phyloP scores from a whole-genome alignment of 768 basidiomycete genomes.

The Chalciporus pseudorubinellus region DNA sequence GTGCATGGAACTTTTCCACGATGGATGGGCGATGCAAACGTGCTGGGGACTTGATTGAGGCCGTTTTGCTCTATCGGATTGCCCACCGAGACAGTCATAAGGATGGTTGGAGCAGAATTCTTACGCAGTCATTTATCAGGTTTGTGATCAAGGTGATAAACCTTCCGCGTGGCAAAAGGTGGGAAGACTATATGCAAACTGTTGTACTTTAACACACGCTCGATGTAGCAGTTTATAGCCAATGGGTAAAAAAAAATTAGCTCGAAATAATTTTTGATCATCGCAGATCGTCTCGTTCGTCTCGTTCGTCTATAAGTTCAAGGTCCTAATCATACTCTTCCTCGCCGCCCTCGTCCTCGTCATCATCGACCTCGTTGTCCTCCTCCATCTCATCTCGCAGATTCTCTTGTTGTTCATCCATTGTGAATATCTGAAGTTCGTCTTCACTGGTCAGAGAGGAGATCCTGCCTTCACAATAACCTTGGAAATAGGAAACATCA shows the following conservation, averaged over 20 bases:
- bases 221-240: too few relatives aligned
- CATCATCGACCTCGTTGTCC: constrained; percentile 6
- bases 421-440: constrained; percentile 22
- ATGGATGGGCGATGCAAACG: not conserved
- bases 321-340: constrained; percentile 4
- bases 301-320: not conserved
- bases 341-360: constrained; percentile 4
- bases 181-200: not conserved
- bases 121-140: not conserved
- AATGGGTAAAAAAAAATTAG: too few relatives aligned
- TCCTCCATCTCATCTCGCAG: constrained; percentile 5
- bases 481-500: constrained; percentile 20
- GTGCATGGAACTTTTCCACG: not conserved
- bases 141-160: not conserved
- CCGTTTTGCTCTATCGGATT: not conserved
- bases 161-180: not conserved
- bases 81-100: not conserved
- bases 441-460: constrained; percentile 20
- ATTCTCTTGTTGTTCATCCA: constrained; percentile 13
- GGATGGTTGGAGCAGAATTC: not conserved
- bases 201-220: not conserved
- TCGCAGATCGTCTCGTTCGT: too few relatives aligned
- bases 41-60: not conserved
- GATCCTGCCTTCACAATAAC: constrained; percentile 24
- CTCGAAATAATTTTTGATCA: too few relatives aligned